phyloP scores from a whole-genome alignment of 257 asterid genomes.

The Nicotiana paniculata region DNA sequence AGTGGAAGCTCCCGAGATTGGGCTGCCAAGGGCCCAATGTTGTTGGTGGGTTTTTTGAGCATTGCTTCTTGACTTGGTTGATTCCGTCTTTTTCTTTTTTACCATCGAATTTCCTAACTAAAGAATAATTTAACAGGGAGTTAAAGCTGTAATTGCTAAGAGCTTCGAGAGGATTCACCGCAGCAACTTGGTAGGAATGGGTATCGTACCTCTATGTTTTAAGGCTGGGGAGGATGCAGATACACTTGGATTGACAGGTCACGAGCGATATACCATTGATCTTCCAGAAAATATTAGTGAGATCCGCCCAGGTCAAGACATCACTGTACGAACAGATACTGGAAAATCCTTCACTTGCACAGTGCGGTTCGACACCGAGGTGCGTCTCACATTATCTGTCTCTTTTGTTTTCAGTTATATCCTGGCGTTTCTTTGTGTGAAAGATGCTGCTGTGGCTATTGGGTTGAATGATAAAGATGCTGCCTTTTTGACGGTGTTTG shows the following conservation, averaged over 20 bases:
- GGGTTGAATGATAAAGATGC: neutral
- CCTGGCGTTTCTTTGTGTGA: neutral
- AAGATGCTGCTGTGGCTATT: neutral
- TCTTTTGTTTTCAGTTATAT: neutral
- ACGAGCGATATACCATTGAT: conserved; percentile 78
- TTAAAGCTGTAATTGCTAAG: conserved; percentile 92
- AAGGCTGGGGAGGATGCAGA: conserved; percentile 97
- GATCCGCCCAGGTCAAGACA: conserved; percentile 90
- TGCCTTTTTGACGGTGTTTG: neutral
- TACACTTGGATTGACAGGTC: conserved; percentile 81
- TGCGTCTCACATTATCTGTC: conserved; percentile 14
- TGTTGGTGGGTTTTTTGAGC: conserved; percentile 44
- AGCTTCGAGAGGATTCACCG: conserved; percentile 96
- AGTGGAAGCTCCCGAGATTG: conserved; percentile 98
- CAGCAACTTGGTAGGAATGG: conserved; percentile 96
- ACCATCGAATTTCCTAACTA: neutral
- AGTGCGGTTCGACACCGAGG: conserved; percentile 92
- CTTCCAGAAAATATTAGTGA: conserved; percentile 72
- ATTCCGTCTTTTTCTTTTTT: neutral
- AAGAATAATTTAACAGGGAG: conserved; percentile 48
- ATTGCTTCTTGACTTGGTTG: neutral
- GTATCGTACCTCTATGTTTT: conserved; percentile 86
- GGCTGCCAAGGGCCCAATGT: conserved; percentile 99
- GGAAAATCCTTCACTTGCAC: conserved; percentile 87
- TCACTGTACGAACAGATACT: conserved; percentile 53